Evolutionary conservation across 495 filamentous ascomycete genomes (phyloP).

Genomic region (Penicillium cinerascens): DNA sequence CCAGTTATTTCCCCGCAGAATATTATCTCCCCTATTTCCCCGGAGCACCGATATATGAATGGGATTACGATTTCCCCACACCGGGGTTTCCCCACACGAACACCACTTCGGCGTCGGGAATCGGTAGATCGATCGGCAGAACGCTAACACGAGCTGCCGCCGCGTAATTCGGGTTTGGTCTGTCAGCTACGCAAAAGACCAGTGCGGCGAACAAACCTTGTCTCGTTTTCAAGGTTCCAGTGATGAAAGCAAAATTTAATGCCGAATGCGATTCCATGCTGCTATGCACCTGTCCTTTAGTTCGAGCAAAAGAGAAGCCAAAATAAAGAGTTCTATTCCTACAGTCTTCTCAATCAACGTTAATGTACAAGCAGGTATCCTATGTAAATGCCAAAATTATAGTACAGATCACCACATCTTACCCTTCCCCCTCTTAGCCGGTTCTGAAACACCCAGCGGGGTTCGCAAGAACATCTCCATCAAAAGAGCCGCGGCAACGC

Average conservation of each 20-base stretch:
- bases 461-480: constrained; percentile 59
- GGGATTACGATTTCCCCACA: too few species aligned
- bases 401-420: constrained; percentile 20
- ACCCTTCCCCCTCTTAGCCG: constrained; percentile 17
- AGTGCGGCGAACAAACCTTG: not conserved
- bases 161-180: not conserved
- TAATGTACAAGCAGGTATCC: constrained; percentile 17
- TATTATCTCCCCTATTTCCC: too few species aligned
- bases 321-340: not conserved
- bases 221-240: not conserved
- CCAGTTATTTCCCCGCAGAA: constrained; percentile 14
- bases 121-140: constrained; percentile 7
- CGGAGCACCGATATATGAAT: too few species aligned
- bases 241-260: not conserved
- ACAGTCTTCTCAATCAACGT: constrained; percentile 1
- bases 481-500: constrained; percentile 75
- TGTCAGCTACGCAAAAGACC: not conserved
- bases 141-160: not conserved
- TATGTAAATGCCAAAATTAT: constrained; percentile 15
- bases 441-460: constrained; percentile 33
- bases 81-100: constrained; percentile 8
- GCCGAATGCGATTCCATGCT: not conserved
- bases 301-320: not conserved
- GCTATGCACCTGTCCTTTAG: not conserved
- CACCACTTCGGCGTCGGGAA: constrained; percentile 8